phyloP scores from a whole-genome alignment of 106 monocot species.

The Ottelia alismoides region DNA sequence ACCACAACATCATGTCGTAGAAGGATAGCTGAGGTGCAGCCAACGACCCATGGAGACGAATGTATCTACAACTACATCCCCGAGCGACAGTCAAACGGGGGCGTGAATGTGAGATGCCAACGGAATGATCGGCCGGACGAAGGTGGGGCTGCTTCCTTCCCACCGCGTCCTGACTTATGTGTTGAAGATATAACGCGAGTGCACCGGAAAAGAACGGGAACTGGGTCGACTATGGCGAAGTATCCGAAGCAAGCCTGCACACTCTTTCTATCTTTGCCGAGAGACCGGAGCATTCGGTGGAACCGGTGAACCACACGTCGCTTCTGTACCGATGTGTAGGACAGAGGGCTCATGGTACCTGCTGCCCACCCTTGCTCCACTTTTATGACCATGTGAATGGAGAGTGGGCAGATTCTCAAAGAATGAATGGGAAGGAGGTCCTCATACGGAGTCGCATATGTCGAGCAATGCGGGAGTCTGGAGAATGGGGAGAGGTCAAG shows the following conservation, averaged over 20 bases:
- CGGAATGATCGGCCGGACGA: too few species aligned
- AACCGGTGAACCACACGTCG: conserved; percentile 4
- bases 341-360: neutral
- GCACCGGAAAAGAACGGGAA: too few species aligned
- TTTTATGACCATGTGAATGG: conserved; percentile 10
- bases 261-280: neutral
- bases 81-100: too few species aligned
- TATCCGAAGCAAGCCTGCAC: too few species aligned
- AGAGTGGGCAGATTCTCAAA: conserved; percentile 14
- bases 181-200: too few species aligned
- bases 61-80: too few species aligned
- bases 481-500: conserved; percentile 8
- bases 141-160: too few species aligned
- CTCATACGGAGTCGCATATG: neutral
- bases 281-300: conserved; percentile 1
- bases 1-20: neutral
- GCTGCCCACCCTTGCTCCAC: neutral
- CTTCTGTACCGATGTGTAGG: neutral
- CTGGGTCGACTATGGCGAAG: too few species aligned
- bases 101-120: too few species aligned
- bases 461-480: conserved; percentile 6
- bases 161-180: too few species aligned
- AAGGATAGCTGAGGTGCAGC: neutral
- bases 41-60: neutral
- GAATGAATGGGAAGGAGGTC: conserved; percentile 8